Conservation (phyloP, 2,329 filamentous ascomycete genomes). For the Arthrocladium fulminans region DNA sequence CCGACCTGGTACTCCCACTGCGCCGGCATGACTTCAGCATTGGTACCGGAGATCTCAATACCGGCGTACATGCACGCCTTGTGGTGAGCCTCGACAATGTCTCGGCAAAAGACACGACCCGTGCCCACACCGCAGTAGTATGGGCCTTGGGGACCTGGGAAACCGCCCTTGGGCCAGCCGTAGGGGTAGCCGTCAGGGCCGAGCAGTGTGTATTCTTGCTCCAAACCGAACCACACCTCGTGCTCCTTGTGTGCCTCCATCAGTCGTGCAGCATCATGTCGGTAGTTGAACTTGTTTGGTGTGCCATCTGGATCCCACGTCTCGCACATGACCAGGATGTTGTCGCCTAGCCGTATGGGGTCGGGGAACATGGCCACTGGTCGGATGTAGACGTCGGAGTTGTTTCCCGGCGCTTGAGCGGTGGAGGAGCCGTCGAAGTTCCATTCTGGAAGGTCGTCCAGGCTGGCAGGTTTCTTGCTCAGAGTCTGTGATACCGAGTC, state of each 20-base stretch:
- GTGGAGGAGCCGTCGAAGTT: conserved; percentile 87
- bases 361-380: conserved; percentile 84
- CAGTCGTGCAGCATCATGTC: conserved; percentile 79
- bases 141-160: conserved; percentile 83
- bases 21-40: conserved; percentile 96
- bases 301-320: conserved; percentile 90
- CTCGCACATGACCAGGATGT: conserved; percentile 89
- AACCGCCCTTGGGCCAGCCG: conserved; percentile 81
- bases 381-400: conserved; percentile 95
- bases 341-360: conserved; percentile 79
- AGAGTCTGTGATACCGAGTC: conserved; percentile 48
- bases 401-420: conserved; percentile 82
- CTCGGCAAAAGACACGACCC: conserved; percentile 94
- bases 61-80: conserved; percentile 81
- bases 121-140: conserved; percentile 98
- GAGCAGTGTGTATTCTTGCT: conserved; percentile 95
- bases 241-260: conserved; percentile 79
- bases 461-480: conserved; percentile 45
- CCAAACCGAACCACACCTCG: conserved; percentile 93
- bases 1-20: conserved; percentile 99
- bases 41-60: conserved; percentile 93
- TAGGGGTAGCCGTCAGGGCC: conserved; percentile 80
- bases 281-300: conserved; percentile 98
- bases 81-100: conserved; percentile 94
- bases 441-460: conserved; percentile 66